Evolutionary conservation across 495 filamentous ascomycete genomes (phyloP).

Genomic region (Achaetomiella virescens): DNA sequence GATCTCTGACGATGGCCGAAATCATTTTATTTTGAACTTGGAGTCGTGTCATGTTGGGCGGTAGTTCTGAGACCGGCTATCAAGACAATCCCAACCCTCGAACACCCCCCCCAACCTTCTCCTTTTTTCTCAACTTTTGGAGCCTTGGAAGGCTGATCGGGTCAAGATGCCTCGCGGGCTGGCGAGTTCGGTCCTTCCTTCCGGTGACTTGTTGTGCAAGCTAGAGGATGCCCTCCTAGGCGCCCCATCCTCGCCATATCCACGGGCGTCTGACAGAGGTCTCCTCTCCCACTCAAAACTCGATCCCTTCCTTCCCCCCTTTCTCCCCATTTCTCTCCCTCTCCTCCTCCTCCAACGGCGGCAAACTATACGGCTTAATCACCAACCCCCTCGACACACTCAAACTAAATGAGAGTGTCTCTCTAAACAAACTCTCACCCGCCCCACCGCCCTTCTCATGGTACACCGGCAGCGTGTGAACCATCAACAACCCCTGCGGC

Average conservation of each 20-base stretch:
- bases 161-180: too few relatives aligned
- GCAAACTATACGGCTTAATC: constrained; percentile 83
- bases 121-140: too few relatives aligned
- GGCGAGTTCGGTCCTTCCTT: too few relatives aligned
- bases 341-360: constrained; percentile 76
- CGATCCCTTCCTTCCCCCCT: constrained; percentile 23
- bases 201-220: too few relatives aligned
- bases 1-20: too few relatives aligned
- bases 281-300: constrained; percentile 22
- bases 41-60: neutral
- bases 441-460: constrained; percentile 77
- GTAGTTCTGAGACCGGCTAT: too few relatives aligned
- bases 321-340: constrained; percentile 67
- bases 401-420: constrained; percentile 84
- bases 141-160: too few relatives aligned
- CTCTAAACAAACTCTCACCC: constrained; percentile 59
- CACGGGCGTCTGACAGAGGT: neutral
- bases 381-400: constrained; percentile 73
- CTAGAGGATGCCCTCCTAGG: too few relatives aligned
- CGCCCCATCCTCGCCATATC: too few relatives aligned
- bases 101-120: too few relatives aligned
- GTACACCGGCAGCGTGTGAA: constrained; percentile 75
- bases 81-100: too few relatives aligned
- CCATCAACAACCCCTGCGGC: constrained; percentile 77
- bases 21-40: neutral